Evolutionary conservation across 495 filamentous ascomycete species (phyloP).

Genomic region (Platismatia glauca): DNA sequence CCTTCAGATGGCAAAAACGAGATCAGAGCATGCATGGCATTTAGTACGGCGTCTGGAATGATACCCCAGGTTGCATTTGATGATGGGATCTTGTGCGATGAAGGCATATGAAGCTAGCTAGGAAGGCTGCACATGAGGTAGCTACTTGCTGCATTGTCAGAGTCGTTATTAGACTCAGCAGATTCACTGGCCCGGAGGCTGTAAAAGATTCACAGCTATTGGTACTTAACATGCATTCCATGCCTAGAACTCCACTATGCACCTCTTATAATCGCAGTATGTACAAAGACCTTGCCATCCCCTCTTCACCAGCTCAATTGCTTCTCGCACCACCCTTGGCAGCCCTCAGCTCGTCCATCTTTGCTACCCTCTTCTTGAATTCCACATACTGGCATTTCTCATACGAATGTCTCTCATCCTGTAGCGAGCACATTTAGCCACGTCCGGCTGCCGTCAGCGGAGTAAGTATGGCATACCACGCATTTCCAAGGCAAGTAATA

Average conservation of each 20-base stretch:
- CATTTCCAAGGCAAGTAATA: conserved; percentile 98
- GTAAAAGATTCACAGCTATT: not conserved
- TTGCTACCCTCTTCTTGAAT: conserved; percentile 95
- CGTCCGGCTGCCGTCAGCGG: not conserved
- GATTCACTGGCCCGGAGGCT: not conserved
- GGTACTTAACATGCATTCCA: not conserved
- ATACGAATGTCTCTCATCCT: conserved; percentile 94
- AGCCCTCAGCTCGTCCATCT: conserved; percentile 92
- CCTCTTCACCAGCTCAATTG: conserved; percentile 48
- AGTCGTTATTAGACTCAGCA: no score
- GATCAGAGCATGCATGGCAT: conserved; percentile 1
- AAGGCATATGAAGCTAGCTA: not conserved
- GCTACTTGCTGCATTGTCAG: not conserved
- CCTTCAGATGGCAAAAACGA: not conserved
- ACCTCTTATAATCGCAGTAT: not conserved
- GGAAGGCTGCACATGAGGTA: not conserved
- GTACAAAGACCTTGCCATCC: not conserved
- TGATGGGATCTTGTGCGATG: not conserved
- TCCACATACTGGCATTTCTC: conserved; percentile 99
- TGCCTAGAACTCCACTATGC: not conserved
- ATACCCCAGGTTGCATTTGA: conserved; percentile 19
- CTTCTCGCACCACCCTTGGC: conserved; percentile 80
- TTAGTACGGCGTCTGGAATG: conserved; percentile 22
- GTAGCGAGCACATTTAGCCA: conserved; percentile 10
- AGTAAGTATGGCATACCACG: conserved; percentile 53